Evolutionary conservation across 805 yeast species (phyloP), one percentile per base, ranked within the genome.

Genomic region (Zygoascus biomembranicola): DNA sequence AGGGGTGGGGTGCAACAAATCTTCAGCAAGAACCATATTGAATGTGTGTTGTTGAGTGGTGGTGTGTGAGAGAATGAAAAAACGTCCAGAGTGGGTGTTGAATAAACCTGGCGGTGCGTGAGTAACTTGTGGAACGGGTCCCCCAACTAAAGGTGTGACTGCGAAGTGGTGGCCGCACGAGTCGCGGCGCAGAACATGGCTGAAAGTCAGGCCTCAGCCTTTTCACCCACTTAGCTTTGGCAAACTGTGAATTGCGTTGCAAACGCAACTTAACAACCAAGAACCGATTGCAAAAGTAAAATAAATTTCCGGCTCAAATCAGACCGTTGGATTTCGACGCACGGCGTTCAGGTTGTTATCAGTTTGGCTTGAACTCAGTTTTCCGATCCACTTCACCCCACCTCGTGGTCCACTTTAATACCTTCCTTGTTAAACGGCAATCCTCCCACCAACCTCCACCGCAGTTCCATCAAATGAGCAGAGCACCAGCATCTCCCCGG

Each of bases 1-100:
- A 73, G 96, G 87, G 76, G 86, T 77, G 77, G 99, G 99, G 95
- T 94, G 87, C 75, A 94, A 84, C 77, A 90, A 86, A 84, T 90
- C 98, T 80, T 88, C 95, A 83, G 90, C 97, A 83, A 90, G 87
- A 87, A 90, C 97, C 97, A 46, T 46, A 14, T 31, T 46, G 49
- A n/a, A 20, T 19, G 20, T 44, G 28, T 46, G 49, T 32, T 46
- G 49, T n/a, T 11, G 32, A 11, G 39, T 46, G 49, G 39, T 32
- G 35, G 39, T 45, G 20, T 5, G 49, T 28, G 18, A 4, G 32
- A 26, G 32, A 26, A 16, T 44, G 47, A 44, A 44, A 44, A 44
- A 44, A n/a, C 18, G 45, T 46, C n/a, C 9, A 28, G n/a, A 28
- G 39, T 32, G 41, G 32, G 41, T 46, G 41, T 31, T 14, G 41